Evolutionary conservation across 106 monocot species (phyloP).

Genomic region (Platanthera guangdongensis): DNA sequence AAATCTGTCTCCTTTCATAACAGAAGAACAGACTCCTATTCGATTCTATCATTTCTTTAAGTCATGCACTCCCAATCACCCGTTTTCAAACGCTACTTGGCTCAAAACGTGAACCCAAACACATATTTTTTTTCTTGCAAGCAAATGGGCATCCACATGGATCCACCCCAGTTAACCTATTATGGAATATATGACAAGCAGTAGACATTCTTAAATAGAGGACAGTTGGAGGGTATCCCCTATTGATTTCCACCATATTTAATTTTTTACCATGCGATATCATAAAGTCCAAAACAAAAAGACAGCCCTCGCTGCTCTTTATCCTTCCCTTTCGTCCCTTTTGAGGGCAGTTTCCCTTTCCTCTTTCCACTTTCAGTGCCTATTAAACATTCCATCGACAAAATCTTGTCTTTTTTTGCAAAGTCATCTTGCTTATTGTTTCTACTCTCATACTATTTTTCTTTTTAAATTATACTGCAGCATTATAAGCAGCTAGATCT

Average conservation of each 20-base stretch:
- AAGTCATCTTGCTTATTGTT: constrained; percentile 10
- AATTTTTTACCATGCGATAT: neutral
- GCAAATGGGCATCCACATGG: constrained; percentile 7
- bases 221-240: constrained; percentile 35
- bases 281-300: constrained; percentile 11
- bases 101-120: too few relatives aligned
- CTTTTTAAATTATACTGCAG: neutral
- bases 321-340: constrained; percentile 80
- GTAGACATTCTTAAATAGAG: constrained; percentile 26
- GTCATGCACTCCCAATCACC: too few relatives aligned
- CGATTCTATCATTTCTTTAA: too few relatives aligned
- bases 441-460: neutral
- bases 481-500: neutral
- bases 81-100: too few relatives aligned
- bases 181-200: constrained; percentile 58
- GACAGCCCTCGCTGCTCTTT: constrained; percentile 28
- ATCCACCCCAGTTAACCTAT: neutral
- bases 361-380: constrained; percentile 30
- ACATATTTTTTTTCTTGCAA: neutral
- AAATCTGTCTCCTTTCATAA: too few relatives aligned
- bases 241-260: constrained; percentile 1
- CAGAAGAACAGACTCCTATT: too few relatives aligned
- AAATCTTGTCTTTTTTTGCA: constrained; percentile 46
- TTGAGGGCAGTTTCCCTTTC: constrained; percentile 34
- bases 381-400: constrained; percentile 40